Base-by-base conservation (phyloP, 1,139 yeast species). In the Kluyveromyces sp. region DNA sequence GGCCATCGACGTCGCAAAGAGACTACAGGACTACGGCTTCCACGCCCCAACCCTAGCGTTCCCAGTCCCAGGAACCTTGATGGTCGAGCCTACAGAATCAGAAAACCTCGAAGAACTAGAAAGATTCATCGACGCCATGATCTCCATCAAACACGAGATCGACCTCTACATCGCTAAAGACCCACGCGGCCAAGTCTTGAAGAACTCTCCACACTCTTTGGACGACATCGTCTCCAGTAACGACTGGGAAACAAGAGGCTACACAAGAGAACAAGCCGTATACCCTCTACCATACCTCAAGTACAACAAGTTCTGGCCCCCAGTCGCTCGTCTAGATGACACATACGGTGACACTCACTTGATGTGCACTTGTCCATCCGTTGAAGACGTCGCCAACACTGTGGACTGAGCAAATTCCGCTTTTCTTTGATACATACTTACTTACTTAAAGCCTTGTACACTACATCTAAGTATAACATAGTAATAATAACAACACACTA, bases 31-130 rank as follows among this genome's bases (percentile, higher is more conserved):
- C 69, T 92, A 90, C 64, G 97, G 97, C 1, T 92, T 92, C 81
- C 98, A 92, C 67, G 97, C 97, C 0, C 98, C 98, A 55, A 92
- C 98, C 43, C 82, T 92, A 88, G 92, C 97, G 1, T 92, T 94
- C 86, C 98, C 98, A 26, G 96, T 92, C 45, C 90, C 97, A 8
- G 95, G 95, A 51, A 92, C 98, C 3, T 75, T 92, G 57, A 92
- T 92, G 98, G 82, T 92, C 55, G 98, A 92, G 70, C 98, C 98
- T 49, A 92, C 98, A 3, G 98, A 92, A 69, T 83, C 94, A 26
- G 98, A 92, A 70, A 81, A 88, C 62, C 70, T 84, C 61, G 85
- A 74, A 47, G 98, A 92, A 70, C 74, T 92, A 56, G 94, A 92
- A 68, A 77, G 97, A 60, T 92, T 92, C 68, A 81, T 89, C 51